Base-by-base conservation (phyloP, 2,329 filamentous ascomycete genomes). In the Lasiodiplodia theobromae region DNA sequence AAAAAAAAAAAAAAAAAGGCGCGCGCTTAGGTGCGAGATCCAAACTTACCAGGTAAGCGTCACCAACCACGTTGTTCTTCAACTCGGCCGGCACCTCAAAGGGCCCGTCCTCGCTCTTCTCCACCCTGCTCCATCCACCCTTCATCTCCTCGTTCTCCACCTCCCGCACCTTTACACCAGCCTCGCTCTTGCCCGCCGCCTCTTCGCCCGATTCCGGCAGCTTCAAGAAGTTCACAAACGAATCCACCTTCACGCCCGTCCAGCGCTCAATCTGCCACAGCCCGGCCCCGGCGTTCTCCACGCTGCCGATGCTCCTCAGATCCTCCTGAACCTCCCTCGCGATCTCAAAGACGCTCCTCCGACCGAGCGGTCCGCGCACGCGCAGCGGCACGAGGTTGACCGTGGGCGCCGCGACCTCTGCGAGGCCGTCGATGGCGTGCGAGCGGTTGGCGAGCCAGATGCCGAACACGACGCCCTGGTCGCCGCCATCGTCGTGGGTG, bases 371-470 rank as follows among this genome's bases (percentile, higher is more conserved):
- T 71, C 6, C 77, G 34, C 72, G 75, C 1, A 96, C 85, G 12
- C 85, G 84, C 0, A 97, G 79, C 0, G 94, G 93, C 1, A 97
- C 85, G 4, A 97, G 84, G 72, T 92, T 94, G 23, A 97, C 84
- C 0, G 92, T 96, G 0, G 94, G 94, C 38, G 88, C 89, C 0
- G 85, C 72, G 2, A 87, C 80, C 0, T 82, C 76, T 2, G 86
- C 81, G 1, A 88, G 76, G 3, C 84, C 81, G 3, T 85, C 80
- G 10, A 85, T 78, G 25, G 82, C 81, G 12, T 86, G 82, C 0
- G 86, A 85, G 64, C 93, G 87, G 76, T 96, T 97, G 52, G 93
- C 92, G 10, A 97, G 86, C 77, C 97, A 97, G 25, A 97, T 79
- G 2, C 94, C 94, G 63, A 97, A 85, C 0, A 93, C 80, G 1